Evolutionary conservation across 176 grass and related monocot species (phyloP).

Genomic region (Poa annua): DNA sequence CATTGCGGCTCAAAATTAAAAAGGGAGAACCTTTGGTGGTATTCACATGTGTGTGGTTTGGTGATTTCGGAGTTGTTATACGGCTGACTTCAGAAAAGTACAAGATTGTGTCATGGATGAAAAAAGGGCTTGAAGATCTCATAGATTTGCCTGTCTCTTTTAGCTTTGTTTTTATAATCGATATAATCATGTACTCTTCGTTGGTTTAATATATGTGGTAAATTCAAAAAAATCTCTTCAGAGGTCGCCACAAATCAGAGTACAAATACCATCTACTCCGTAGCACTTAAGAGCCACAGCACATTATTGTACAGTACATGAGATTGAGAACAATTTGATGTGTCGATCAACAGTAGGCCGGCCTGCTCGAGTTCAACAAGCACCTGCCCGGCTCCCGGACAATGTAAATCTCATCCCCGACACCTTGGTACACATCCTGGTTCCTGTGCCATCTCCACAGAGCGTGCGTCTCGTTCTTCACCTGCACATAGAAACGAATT

Average conservation of each 20-base stretch:
- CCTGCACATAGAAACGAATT: conserved; percentile 43
- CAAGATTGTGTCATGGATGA: no score
- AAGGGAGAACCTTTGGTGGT: no score
- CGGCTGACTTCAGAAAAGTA: no score
- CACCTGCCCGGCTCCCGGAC: conserved; percentile 69
- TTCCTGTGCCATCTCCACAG: conserved; percentile 91
- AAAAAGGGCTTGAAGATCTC: no score
- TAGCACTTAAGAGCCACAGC: background rate
- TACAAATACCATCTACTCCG: background rate
- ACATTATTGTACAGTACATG: background rate
- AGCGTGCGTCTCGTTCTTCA: conserved; percentile 86
- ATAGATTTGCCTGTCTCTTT: no score
- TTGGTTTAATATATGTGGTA: no score
- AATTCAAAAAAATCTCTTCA: no score
- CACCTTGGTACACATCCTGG: conserved; percentile 56
- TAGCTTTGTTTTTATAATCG: no score
- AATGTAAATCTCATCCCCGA: conserved; percentile 75
- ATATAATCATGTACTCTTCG: no score
- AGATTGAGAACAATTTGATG: background rate
- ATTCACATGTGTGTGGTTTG: no score
- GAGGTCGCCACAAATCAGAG: background rate
- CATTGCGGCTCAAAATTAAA: no score
- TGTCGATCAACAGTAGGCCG: conserved; percentile 15
- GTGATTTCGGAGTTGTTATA: no score
- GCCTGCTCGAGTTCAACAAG: conserved; percentile 1